Evolutionary conservation across 2,329 filamentous ascomycete species (phyloP).

Genomic region (Alternaria rosae): DNA sequence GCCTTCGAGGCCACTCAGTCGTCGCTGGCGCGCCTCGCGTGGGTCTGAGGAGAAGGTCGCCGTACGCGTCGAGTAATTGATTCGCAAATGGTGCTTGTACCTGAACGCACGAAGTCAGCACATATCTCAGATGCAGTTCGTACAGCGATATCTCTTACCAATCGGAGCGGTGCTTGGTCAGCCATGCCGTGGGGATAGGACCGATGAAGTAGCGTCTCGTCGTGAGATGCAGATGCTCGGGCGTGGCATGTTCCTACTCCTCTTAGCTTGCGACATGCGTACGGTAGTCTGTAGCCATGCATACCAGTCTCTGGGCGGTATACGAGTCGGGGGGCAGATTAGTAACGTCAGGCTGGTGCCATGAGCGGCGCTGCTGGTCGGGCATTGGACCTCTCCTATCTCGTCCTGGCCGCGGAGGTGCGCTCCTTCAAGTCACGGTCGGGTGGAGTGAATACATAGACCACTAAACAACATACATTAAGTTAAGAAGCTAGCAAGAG

Average conservation of each 20-base stretch:
- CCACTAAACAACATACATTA: slow-evolving; percentile 27
- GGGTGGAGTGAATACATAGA: slow-evolving; percentile 14
- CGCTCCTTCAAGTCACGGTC: slow-evolving; percentile 19
- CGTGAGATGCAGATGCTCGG: slow-evolving; percentile 68
- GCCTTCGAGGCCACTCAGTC: slow-evolving; percentile 52
- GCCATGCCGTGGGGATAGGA: slow-evolving; percentile 57
- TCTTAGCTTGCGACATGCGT: slow-evolving; percentile 15
- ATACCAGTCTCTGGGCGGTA: slow-evolving; percentile 62
- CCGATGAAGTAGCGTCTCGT: slow-evolving; percentile 70
- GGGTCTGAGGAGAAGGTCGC: slow-evolving; percentile 62
- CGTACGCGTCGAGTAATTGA: slow-evolving; percentile 53
- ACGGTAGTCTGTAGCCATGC: slow-evolving; percentile 4
- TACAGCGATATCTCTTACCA: neutral
- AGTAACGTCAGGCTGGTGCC: slow-evolving; percentile 44
- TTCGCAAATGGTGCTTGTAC: slow-evolving; percentile 62
- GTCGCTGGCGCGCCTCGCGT: slow-evolving; percentile 53
- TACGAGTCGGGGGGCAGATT: slow-evolving; percentile 59
- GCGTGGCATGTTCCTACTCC: slow-evolving; percentile 64
- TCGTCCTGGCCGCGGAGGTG: slow-evolving; percentile 22
- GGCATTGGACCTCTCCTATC: slow-evolving; percentile 39
- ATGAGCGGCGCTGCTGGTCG: slow-evolving; percentile 38
- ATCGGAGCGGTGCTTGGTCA: slow-evolving; percentile 7
- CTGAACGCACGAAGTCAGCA: slow-evolving; percentile 29
- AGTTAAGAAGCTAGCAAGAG: slow-evolving; percentile 8
- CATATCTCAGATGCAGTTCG: neutral